Conservation (phyloP, 2,329 filamentous ascomycete genomes). For the Fusarium nanum region DNA sequence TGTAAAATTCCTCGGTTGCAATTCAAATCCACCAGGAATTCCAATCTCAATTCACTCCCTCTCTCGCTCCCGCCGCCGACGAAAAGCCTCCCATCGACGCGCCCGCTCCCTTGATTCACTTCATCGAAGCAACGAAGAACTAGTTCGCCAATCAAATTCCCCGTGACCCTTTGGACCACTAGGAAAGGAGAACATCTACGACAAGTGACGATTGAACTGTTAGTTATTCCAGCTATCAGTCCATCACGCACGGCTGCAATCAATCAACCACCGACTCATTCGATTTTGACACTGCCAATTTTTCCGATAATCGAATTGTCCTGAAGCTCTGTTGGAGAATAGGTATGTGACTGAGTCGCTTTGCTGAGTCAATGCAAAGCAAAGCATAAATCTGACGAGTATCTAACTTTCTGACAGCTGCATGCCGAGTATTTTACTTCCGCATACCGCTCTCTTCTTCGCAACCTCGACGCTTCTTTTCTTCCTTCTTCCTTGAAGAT, state of each 20-base stretch:
- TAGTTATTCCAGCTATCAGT: constrained; percentile 26
- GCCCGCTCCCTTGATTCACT: constrained; percentile 47
- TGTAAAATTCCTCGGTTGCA: constrained; percentile 56
- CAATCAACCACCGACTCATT: constrained; percentile 9
- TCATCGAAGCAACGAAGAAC: constrained; percentile 41
- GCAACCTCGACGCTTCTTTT: constrained; percentile 56
- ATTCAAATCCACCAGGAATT: constrained; percentile 55
- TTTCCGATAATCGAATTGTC: constrained; percentile 23
- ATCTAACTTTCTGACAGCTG: constrained; percentile 51
- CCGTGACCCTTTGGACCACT: constrained; percentile 48
- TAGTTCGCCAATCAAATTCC: constrained; percentile 39
- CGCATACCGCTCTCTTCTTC: constrained; percentile 54
- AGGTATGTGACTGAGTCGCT: constrained; percentile 44
- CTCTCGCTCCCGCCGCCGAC: constrained; percentile 32
- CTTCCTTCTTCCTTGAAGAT: constrained; percentile 57
- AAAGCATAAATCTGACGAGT: constrained; percentile 1
- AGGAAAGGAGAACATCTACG: constrained; percentile 17
- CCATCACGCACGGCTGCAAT: constrained; percentile 14
- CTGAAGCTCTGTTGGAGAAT: constrained; percentile 19
- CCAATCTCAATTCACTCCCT: constrained; percentile 44
- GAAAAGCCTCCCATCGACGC: constrained; percentile 41
- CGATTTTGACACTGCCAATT: constrained; percentile 15
- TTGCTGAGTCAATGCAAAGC: constrained; percentile 17
- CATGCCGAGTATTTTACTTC: constrained; percentile 51
- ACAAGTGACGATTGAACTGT: constrained; percentile 30